Percentiles rank a stretch among this genome's conserved stretches.
phyloP scores from a whole-genome alignment of 495 filamentous ascomycete species.

The Cercophora sp. region DNA sequence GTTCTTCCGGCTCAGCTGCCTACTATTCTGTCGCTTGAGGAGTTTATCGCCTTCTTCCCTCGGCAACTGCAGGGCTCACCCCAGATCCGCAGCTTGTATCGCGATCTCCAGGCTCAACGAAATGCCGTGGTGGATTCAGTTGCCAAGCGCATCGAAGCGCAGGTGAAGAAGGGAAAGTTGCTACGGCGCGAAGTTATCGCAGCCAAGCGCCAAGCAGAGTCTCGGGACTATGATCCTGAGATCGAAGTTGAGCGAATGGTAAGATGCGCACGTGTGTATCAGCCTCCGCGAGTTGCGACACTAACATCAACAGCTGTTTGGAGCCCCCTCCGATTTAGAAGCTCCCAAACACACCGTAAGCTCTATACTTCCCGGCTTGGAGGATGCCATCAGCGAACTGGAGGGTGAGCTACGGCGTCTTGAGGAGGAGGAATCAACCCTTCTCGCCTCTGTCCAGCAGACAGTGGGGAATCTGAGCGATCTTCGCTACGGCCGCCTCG shows the following conservation, averaged over 20 bases:
- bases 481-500: constrained; percentile 73
- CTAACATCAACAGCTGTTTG: constrained; percentile 54
- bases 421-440: constrained; percentile 57
- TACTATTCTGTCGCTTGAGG: constrained; percentile 64
- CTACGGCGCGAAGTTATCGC: constrained; percentile 60
- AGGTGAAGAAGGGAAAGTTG: constrained; percentile 59
- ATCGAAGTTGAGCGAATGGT: constrained; percentile 68
- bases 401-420: constrained; percentile 61
- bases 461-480: constrained; percentile 73
- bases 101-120: constrained; percentile 69
- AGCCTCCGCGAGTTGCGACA: neutral
- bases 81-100: constrained; percentile 70
- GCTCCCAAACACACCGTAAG: constrained; percentile 54
- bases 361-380: constrained; percentile 65
- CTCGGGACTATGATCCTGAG: constrained; percentile 58
- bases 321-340: constrained; percentile 42
- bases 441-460: constrained; percentile 58
- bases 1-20: constrained; percentile 70
- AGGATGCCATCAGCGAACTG: constrained; percentile 58
- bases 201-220: constrained; percentile 48
- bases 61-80: constrained; percentile 63
- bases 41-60: constrained; percentile 77
- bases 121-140: constrained; percentile 65
- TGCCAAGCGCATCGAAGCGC: constrained; percentile 60
- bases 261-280: no score